A percentile compares a stretch with the other conserved stretches of the same genome.
These are phyloP conservation scores for Exsudoporus floridanus DNA, from an alignment of 1,284 basidiomycete species.

Conservation along the genomic window DNA sequence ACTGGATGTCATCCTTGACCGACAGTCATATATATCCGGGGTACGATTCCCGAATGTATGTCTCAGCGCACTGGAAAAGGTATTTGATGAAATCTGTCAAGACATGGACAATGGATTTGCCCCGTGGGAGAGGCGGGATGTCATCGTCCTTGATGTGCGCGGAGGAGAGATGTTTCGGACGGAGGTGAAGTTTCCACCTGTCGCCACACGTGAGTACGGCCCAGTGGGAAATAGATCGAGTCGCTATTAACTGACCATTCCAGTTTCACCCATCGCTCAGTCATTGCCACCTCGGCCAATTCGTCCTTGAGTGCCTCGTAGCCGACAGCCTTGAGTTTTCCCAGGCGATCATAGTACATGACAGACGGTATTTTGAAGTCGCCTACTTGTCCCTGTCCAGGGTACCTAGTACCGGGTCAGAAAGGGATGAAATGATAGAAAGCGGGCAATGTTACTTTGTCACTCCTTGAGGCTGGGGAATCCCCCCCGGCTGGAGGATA, in stretches of 20 bases:
- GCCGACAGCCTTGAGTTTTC: conserved; percentile 45
- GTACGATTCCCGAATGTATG: conserved; percentile 48
- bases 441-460: conserved; percentile 33
- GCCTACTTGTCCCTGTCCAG: conserved; percentile 38
- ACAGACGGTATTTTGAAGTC: conserved; percentile 53
- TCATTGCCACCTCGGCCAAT: conserved; percentile 39
- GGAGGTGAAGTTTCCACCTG: conserved; percentile 56
- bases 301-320: conserved; percentile 45
- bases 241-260: conserved; percentile 43
- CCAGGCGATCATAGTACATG: conserved; percentile 48
- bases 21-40: conserved; percentile 42
- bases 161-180: conserved; percentile 35
- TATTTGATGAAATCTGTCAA: conserved; percentile 53
- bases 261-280: conserved; percentile 41
- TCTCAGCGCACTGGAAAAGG: conserved; percentile 43
- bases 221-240: conserved; percentile 42
- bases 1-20: conserved; percentile 32
- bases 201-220: conserved; percentile 34
- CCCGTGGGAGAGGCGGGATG: conserved; percentile 45
- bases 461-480: conserved; percentile 44
- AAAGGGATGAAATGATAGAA: neutral
- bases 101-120: conserved; percentile 44
- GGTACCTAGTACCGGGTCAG: conserved; percentile 34
- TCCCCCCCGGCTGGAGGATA: conserved; percentile 43
- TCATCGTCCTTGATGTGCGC: conserved; percentile 23